These are phyloP conservation scores for Penicillium roqueforti DNA, from an alignment of 495 filamentous ascomycete species.

Conservation along the genomic window DNA sequence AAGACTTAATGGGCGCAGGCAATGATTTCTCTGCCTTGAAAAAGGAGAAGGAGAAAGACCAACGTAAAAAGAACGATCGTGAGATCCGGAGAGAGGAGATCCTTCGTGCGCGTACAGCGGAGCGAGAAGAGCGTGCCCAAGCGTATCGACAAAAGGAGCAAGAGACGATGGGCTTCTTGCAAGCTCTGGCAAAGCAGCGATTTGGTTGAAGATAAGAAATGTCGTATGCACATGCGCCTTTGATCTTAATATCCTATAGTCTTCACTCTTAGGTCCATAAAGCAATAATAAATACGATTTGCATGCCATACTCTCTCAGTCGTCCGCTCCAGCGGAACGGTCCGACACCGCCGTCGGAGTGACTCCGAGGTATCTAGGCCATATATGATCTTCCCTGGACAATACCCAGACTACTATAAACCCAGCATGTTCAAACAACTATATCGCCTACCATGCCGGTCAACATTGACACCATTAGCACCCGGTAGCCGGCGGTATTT, in stretches of 20 bases:
- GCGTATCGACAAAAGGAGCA: slow-evolving; percentile 44
- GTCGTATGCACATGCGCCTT: background rate
- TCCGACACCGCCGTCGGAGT: slow-evolving; percentile 5
- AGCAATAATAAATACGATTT: background rate
- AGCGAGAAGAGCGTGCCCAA: slow-evolving; percentile 42
- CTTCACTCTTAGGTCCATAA: background rate
- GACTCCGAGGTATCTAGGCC: slow-evolving; percentile 1
- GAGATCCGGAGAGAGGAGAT: slow-evolving; percentile 44
- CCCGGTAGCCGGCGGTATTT: background rate
- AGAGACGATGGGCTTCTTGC: slow-evolving; percentile 44
- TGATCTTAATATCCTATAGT: background rate
- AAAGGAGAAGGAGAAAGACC: slow-evolving; percentile 37
- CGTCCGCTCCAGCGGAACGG: slow-evolving; percentile 1
- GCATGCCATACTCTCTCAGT: background rate
- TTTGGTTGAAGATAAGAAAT: slow-evolving; percentile 30
- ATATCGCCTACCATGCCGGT: background rate
- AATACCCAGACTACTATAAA: background rate
- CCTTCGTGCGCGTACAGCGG: slow-evolving; percentile 34
- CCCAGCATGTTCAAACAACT: slow-evolving; percentile 2
- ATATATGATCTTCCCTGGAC: background rate
- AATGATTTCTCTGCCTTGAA: slow-evolving; percentile 39
- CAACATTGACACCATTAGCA: background rate
- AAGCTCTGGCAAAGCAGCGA: slow-evolving; percentile 43
- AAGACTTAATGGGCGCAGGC: slow-evolving; percentile 43
- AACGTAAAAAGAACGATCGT: slow-evolving; percentile 43